A percentile compares a stretch with the other conserved stretches of the same genome.
Conservation (phyloP, 805 yeast genomes). For the Metschnikowia chrysomelidarum region DNA sequence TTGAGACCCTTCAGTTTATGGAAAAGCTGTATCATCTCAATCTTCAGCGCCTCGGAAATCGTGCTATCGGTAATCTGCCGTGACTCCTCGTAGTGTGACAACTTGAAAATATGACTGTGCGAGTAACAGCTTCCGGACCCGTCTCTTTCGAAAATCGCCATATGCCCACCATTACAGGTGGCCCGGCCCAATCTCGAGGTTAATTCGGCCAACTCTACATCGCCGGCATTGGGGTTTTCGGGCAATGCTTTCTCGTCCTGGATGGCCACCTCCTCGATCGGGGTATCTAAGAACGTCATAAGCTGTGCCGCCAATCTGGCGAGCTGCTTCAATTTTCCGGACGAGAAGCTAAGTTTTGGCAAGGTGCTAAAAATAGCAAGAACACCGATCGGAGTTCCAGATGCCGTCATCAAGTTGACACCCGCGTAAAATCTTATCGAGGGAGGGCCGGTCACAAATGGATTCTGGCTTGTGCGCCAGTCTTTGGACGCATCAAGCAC, state of each 20-base stretch:
- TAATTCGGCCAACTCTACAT: slow-evolving; percentile 31
- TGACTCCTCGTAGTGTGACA: slow-evolving; percentile 25
- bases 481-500: slow-evolving; percentile 61
- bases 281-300: slow-evolving; percentile 39
- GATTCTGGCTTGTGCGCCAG: slow-evolving; percentile 66
- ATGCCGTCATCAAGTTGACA: slow-evolving; percentile 48
- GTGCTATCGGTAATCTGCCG: slow-evolving; percentile 4
- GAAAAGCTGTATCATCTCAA: slow-evolving; percentile 25
- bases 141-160: slow-evolving; percentile 57
- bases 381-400: slow-evolving; percentile 52
- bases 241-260: slow-evolving; percentile 7
- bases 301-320: slow-evolving; percentile 40
- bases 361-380: slow-evolving; percentile 55
- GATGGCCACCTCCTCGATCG: slow-evolving; percentile 21
- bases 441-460: slow-evolving; percentile 63
- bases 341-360: slow-evolving; percentile 37
- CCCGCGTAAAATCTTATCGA: slow-evolving; percentile 62
- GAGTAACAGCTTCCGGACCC: slow-evolving; percentile 64
- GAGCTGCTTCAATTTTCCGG: slow-evolving; percentile 33
- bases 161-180: slow-evolving; percentile 41
- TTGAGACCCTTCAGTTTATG: slow-evolving; percentile 39
- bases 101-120: slow-evolving; percentile 46
- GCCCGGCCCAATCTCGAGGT: slow-evolving; percentile 52
- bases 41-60: slow-evolving; percentile 3
- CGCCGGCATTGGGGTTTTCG: slow-evolving; percentile 12